These are phyloP conservation scores for Loxodes magnus DNA, from an alignment of 73 alveolate species.

Conservation along the genomic window DNA sequence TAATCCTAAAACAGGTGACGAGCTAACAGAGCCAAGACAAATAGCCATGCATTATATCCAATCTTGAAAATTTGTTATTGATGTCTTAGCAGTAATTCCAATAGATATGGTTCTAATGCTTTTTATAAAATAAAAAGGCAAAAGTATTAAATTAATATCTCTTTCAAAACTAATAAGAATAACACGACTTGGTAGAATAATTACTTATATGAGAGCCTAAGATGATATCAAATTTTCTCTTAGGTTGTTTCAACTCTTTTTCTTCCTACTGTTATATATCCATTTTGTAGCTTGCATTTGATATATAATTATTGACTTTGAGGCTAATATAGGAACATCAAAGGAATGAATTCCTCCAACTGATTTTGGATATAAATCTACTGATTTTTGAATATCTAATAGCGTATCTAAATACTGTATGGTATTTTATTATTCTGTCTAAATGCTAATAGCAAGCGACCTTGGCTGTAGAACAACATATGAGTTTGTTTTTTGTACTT, in stretches of 20 bases:
- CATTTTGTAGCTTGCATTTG: constrained; percentile 30
- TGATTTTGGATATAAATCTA: neutral
- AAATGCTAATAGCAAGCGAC: constrained; percentile 34
- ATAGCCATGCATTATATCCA: constrained; percentile 22
- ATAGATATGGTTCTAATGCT: neutral
- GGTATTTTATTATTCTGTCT: constrained; percentile 22
- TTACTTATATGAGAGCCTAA: constrained; percentile 19
- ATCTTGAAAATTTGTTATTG: constrained; percentile 26
- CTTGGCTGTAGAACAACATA: constrained; percentile 28
- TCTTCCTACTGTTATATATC: constrained; percentile 18
- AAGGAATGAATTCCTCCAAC: constrained; percentile 8
- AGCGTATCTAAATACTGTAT: constrained; percentile 10
- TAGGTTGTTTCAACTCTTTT: constrained; percentile 7
- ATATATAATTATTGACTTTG: constrained; percentile 8
- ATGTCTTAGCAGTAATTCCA: constrained; percentile 26
- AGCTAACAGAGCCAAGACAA: constrained; percentile 9
- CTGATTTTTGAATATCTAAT: neutral
- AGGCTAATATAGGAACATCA: no score
- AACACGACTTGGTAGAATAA: constrained; percentile 21
- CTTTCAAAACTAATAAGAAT: constrained; percentile 29
- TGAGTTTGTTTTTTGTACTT: constrained; percentile 15
- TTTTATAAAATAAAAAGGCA: neutral
- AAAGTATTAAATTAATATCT: neutral
- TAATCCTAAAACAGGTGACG: constrained; percentile 27
- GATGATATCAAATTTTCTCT: constrained; percentile 26